phyloP scores from a whole-genome alignment of 495 filamentous ascomycete genomes.

The Gamarada debralockiae region DNA sequence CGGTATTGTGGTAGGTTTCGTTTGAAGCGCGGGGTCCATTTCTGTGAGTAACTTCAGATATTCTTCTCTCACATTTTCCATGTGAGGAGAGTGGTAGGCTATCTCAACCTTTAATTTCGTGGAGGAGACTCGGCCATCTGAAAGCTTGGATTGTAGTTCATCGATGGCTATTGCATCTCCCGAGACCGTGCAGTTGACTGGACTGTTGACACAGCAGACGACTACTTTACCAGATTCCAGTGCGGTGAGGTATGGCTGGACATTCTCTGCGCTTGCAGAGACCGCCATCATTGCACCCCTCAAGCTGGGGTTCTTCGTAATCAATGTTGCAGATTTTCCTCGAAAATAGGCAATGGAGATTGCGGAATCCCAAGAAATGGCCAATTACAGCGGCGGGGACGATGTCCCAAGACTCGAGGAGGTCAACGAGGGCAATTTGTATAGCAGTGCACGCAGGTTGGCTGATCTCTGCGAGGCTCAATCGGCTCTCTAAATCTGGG shows the following conservation, averaged over 20 bases:
- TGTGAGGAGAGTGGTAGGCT: conserved; percentile 66
- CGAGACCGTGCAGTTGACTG: conserved; percentile 34
- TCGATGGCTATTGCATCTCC: conserved; percentile 34
- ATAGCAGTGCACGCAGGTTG: conserved; percentile 51
- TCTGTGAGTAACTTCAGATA: too few species aligned
- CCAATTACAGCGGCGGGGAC: conserved; percentile 51
- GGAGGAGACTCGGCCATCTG: conserved; percentile 31
- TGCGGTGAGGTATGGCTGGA: conserved; percentile 29
- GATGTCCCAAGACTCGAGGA: conserved; percentile 51
- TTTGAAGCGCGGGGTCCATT: too few species aligned
- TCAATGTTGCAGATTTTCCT: conserved; percentile 16
- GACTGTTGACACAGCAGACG: conserved; percentile 54
- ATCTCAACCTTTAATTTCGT: conserved; percentile 48
- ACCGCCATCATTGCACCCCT: conserved; percentile 50
- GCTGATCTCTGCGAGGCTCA: conserved; percentile 32
- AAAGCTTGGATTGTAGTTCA: conserved; percentile 40
- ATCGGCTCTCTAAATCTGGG: too few species aligned
- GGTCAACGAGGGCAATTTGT: conserved; percentile 50
- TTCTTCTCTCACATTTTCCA: conserved; percentile 42
- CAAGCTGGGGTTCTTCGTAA: background rate
- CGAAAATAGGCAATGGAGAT: conserved; percentile 50
- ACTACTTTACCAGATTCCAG: conserved; percentile 12
- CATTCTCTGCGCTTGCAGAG: conserved; percentile 37
- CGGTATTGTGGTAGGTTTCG: too few species aligned
- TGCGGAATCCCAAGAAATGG: too few species aligned